Base-by-base conservation (phyloP, 768 basidiomycete genomes). In the Rubroboletus satanas region DNA sequence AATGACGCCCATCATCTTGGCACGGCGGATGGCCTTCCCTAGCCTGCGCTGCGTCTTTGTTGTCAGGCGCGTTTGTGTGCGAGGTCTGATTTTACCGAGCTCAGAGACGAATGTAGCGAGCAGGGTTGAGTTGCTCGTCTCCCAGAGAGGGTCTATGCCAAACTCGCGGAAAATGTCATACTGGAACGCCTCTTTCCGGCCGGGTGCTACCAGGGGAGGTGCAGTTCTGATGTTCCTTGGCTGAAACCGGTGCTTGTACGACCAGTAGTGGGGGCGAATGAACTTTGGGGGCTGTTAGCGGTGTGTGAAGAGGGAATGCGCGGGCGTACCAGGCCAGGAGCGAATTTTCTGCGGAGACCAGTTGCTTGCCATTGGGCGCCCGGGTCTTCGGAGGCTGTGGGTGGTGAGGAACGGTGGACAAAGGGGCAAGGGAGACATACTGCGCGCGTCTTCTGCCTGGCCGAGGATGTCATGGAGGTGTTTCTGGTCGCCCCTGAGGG, bases 1-100 rank as follows among this genome's bases (percentile, higher is more conserved):
- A 50, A 96, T 82, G 53, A 92, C 67, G 38, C 95, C 95, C 90
- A 96, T 94, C 79, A 87, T 86, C 73, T 88, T 90, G 55, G 95
- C 89, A 55, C 95, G 77, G 43, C 89, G 84, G 54, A 97, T 87
- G 42, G 93, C 90, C 72, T 93, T 93, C 55, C 83, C 88, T 5
- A 97, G 62, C 56, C 78, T 77, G 42, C 91, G 80, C 69, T 97
- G 95, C 51, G 75, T 87, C 73, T 84, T 85, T 71, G 83, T 79
- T 2, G 93, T 93, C 43, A 98, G 75, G 7, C 78, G 74, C 0
- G 91, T 95, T 31, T 79, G 66, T 9, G 80, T 77, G 49, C 95
- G 81, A n/a, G 75, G 73, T 58, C 78, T 77, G 59, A 96, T 90
- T 76, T 88, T 91, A 49, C 89, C 87, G 84, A 94, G 88, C 44